These are phyloP conservation scores for Scleroderma bovista DNA, from an alignment of 768 basidiomycete genomes.

Conservation along the genomic window DNA sequence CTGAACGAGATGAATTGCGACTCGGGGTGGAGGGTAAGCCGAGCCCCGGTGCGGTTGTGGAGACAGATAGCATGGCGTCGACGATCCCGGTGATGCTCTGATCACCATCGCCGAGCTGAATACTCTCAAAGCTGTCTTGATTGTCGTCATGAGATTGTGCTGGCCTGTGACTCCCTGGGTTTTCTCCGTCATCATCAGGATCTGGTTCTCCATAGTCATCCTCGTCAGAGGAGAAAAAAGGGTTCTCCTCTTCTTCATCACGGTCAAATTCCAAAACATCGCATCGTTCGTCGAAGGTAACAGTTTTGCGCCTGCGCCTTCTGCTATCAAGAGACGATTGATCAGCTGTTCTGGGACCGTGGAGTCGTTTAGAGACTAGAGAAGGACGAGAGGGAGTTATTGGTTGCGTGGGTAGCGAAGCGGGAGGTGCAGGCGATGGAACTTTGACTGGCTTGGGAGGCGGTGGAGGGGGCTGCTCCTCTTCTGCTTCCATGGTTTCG, in stretches of 20 bases:
- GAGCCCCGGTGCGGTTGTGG: constrained; percentile 15
- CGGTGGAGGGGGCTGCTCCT: constrained; percentile 26
- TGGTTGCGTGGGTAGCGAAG: constrained; percentile 32
- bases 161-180: constrained; percentile 9
- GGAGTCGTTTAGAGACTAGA: constrained; percentile 66
- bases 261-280: constrained; percentile 79
- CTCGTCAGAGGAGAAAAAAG: constrained; percentile 39
- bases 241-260: constrained; percentile 49
- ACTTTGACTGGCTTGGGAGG: constrained; percentile 22
- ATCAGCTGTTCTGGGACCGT: constrained; percentile 64
- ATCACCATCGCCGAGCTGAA: constrained; percentile 38
- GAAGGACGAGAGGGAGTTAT: constrained; percentile 48
- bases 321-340: constrained; percentile 25
- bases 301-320: constrained; percentile 65
- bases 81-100: constrained; percentile 67
- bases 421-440: constrained; percentile 23
- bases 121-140: constrained; percentile 34
- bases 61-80: constrained; percentile 55
- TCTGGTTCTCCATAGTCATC: constrained; percentile 22
- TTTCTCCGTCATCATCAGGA: constrained; percentile 8
- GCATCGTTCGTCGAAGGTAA: constrained; percentile 73
- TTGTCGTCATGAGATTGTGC: constrained; percentile 5
- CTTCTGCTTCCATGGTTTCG: constrained; percentile 11
- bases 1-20: constrained; percentile 39
- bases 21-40: constrained; percentile 25